Evolutionary conservation across 352 stramenopile species (phyloP), one percentile per base, ranked within the genome.

Genomic region (Pythium plurisporium): DNA sequence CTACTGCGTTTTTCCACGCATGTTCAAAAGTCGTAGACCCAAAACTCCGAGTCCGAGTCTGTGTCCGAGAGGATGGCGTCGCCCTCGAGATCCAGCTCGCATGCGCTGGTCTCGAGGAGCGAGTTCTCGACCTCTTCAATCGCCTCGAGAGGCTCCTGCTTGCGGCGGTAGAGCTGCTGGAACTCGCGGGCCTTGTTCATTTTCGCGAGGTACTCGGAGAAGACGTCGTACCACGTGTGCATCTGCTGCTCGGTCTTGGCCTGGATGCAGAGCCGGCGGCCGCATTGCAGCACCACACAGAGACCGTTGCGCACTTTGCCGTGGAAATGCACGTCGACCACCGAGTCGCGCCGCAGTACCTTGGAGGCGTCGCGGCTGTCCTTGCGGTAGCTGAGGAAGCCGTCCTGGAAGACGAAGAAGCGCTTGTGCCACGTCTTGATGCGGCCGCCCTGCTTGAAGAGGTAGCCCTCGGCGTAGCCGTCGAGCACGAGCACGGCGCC

Each of bases 381-480:
- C 66, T 86, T 87, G 51, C 76, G 74, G 64, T 86, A 89, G 25
- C 65, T 73, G 22, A 89, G 42, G 46, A 59, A 76, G 36, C 79
- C 79, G 38, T 87, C 67, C 38, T 81, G 77, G 63, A 91, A 87
- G 25, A 89, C 76, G 54, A 91, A 91, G 65, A 86, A 91, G 42
- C 82, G 79, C 30, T 73, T 79, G 36, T 86, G 82, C 81, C 81
- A 91, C 42, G 70, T 91, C 67, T 88, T 88, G 57, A 91, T 60
- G 59, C 72, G 77, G 17, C 74, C 73, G 19, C 81, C 77, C 25
- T 84, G 74, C 60, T 91, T 91, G 5, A 69, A 30, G 27, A 91
- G 65, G 55, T 76, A 89, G 46, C 82, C 82, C 55, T 87, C 79
- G 23, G 76, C 76, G 62, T 86, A 83, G 55, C 76, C 77, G 46